A percentile compares a stretch with the other conserved stretches of the same genome.
phyloP scores from a whole-genome alignment of 768 basidiomycete genomes.

The Amanita exitialis region DNA sequence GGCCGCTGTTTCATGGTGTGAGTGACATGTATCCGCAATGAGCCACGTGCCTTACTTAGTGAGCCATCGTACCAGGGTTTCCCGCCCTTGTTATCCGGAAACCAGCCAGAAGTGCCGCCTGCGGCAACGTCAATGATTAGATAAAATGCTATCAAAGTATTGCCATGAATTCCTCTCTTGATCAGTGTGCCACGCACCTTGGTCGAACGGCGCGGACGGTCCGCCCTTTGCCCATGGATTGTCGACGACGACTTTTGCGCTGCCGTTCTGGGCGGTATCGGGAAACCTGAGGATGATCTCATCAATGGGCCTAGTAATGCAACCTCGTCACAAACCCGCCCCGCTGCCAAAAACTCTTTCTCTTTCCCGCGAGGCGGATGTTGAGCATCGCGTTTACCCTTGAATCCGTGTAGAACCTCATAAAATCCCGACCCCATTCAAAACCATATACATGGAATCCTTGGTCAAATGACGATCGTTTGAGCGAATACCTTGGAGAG shows the following conservation, averaged over 20 bases:
- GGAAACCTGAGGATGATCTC: conserved; percentile 47
- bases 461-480: conserved; percentile 38
- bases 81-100: conserved; percentile 66
- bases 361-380: conserved; percentile 40
- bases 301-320: background rate
- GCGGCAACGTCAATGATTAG: conserved; percentile 65
- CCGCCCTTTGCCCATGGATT: conserved; percentile 58
- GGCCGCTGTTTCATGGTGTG: conserved; percentile 27
- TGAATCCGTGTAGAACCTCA: conserved; percentile 71
- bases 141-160: conserved; percentile 53
- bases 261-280: conserved; percentile 44
- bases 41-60: conserved; percentile 23
- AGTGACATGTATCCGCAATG: background rate
- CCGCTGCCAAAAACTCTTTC: conserved; percentile 56
- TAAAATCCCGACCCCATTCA: conserved; percentile 67
- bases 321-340: conserved; percentile 30
- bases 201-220: conserved; percentile 73
- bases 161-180: background rate
- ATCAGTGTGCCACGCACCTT: conserved; percentile 38
- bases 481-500: conserved; percentile 20
- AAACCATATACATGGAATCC: conserved; percentile 66
- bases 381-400: conserved; percentile 55
- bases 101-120: conserved; percentile 84
- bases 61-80: conserved; percentile 74
- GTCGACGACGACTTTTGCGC: conserved; percentile 38